Base-by-base conservation (phyloP, 1,284 basidiomycete species). In the Ceratobasidium sp. region DNA sequence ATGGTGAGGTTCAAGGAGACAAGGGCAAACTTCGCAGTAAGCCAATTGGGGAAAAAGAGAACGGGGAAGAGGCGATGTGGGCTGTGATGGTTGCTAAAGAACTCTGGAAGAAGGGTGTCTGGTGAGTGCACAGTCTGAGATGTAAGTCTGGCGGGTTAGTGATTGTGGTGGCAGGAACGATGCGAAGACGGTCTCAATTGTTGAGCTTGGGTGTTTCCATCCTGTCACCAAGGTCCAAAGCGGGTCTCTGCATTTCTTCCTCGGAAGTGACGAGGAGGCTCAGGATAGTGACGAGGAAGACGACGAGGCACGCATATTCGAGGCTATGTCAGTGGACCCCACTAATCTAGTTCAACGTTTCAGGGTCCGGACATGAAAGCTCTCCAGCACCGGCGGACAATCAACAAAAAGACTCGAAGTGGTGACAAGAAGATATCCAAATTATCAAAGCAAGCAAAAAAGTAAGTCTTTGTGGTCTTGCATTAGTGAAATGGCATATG, bases 201-300 rank as follows among this genome's bases (percentile, higher is more conserved):
- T 98, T 68, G 88, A 94, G 0, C 83, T 96, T 38, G 96, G 93
- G 0, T 96, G 93, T 77, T 94, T 96, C 78, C 96, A 99, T 78
- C 95, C 96, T 7, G 88, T 92, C 57, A 85, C 90, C 57, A 98
- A 98, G 77, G 97, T 99, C 0, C 96, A 98, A 78, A 94, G 89
- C 71, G 95, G 94, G 0, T 94, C 95, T 1, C 82, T 97, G n/a
- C 94, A 98, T 80, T 99, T 99, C 82, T 99, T 99, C 84, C 86
- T 99, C 20, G 93, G 93, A 2, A 87, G 85, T 62, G 89, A 93
- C 49, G 86, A 92, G 34, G 86, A 87, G 27, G 85, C 85, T 65
- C 86, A 86, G 42, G 86, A 90, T 22, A 78, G 77, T 67, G 88
- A 87, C 64, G 87, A 90, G 3, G 88, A 89, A 67, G 87, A 88